Evolutionary conservation across 257 asterid species (phyloP).

Genomic region (Nicotiana benthamiana): DNA sequence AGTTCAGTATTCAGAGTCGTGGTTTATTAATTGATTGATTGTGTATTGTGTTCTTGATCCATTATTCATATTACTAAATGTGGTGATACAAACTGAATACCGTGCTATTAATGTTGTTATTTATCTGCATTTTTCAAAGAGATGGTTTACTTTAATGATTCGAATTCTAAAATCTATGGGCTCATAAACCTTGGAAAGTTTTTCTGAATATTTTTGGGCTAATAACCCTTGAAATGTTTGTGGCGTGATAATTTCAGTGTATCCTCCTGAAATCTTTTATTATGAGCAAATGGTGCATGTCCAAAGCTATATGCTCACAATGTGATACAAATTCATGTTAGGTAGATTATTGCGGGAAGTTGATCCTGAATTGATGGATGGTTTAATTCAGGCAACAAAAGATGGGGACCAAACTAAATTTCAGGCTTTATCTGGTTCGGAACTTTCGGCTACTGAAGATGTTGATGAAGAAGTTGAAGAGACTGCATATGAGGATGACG

Average conservation of each 20-base stretch:
- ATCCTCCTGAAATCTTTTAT: background rate
- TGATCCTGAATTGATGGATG: constrained; percentile 69
- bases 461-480: constrained; percentile 36
- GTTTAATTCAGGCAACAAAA: constrained; percentile 59
- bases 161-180: background rate
- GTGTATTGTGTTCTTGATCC: background rate
- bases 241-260: background rate
- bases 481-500: constrained; percentile 28
- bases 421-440: constrained; percentile 38
- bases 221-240: background rate
- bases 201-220: background rate
- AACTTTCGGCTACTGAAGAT: constrained; percentile 20
- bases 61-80: background rate
- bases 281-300: background rate
- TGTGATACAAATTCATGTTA: constrained; percentile 24
- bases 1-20: background rate
- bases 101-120: background rate
- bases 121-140: background rate
- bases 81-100: background rate
- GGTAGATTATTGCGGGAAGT: constrained; percentile 60
- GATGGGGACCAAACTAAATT: constrained; percentile 64
- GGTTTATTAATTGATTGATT: background rate
- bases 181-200: background rate
- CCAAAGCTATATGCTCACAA: background rate
- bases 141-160: background rate